phyloP scores from a whole-genome alignment of 106 monocot species.

The Phalaenopsis aphrodite region DNA sequence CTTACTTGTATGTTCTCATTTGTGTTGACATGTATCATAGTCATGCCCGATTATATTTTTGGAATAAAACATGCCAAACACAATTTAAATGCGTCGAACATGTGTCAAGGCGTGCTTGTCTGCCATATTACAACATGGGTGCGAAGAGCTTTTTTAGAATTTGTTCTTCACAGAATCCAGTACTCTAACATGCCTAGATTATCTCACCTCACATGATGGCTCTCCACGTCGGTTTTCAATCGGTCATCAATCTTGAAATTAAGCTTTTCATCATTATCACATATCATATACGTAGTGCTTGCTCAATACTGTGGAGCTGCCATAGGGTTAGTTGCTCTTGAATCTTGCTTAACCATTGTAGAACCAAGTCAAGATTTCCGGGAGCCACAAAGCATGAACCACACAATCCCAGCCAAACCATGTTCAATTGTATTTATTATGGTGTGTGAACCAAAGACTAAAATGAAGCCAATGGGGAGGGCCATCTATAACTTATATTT shows the following conservation, averaged over 20 bases:
- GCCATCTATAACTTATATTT: not conserved
- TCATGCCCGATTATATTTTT: not conserved
- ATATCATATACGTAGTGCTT: not conserved
- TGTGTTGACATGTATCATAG: not conserved
- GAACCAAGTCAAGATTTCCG: not conserved
- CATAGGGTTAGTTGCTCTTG: not conserved
- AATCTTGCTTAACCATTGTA: not conserved
- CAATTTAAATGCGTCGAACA: not conserved
- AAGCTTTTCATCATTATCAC: not conserved
- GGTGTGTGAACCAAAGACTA: not conserved
- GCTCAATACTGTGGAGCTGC: not conserved
- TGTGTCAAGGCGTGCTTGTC: not conserved
- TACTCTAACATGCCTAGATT: not conserved
- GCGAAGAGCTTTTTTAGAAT: too few species aligned
- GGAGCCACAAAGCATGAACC: not conserved
- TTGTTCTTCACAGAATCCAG: not conserved
- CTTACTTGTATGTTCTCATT: not conserved
- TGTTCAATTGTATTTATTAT: not conserved
- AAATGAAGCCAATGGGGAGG: not conserved
- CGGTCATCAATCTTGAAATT: not conserved
- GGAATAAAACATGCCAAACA: not conserved
- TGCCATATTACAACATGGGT: too few species aligned
- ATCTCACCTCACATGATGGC: not conserved
- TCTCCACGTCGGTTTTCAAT: not conserved
- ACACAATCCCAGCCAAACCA: not conserved